A percentile compares a stretch with the other conserved stretches of the same genome.
These are phyloP conservation scores for Nemania abortiva DNA, from an alignment of 2,329 filamentous ascomycete genomes.

Conservation along the genomic window DNA sequence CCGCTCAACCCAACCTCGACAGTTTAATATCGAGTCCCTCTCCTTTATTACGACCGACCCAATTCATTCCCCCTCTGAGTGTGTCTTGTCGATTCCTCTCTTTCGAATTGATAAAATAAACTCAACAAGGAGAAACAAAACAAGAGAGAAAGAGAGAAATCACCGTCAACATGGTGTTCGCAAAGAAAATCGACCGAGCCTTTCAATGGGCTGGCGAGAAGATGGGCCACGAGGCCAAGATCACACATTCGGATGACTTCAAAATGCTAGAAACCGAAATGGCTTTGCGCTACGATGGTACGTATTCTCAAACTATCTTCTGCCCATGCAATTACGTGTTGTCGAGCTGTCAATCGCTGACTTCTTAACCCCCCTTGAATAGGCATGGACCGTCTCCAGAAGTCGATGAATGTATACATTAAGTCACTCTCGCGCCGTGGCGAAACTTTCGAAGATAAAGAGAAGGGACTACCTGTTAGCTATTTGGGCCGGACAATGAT, in stretches of 20 bases:
- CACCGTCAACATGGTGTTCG: slow-evolving; percentile 59
- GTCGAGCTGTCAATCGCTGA: slow-evolving; percentile 18
- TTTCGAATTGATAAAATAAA: slow-evolving; percentile 26
- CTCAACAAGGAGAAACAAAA: slow-evolving; percentile 53
- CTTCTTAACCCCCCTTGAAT: slow-evolving; percentile 17
- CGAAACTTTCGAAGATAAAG: slow-evolving; percentile 83
- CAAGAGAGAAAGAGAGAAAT: neutral
- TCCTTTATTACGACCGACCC: slow-evolving; percentile 10
- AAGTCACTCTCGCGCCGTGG: slow-evolving; percentile 88
- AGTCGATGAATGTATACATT: slow-evolving; percentile 85
- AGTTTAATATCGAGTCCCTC: slow-evolving; percentile 26
- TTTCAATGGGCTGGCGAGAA: slow-evolving; percentile 98
- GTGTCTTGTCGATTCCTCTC: neutral
- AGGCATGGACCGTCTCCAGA: slow-evolving; percentile 93
- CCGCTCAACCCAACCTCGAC: neutral
- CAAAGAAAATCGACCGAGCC: slow-evolving; percentile 93
- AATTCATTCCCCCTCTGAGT: slow-evolving; percentile 5
- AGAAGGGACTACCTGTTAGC: slow-evolving; percentile 84
- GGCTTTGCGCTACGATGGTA: slow-evolving; percentile 88
- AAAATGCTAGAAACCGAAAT: slow-evolving; percentile 91
- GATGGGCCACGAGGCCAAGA: slow-evolving; percentile 93
- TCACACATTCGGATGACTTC: slow-evolving; percentile 89
- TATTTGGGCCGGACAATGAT: slow-evolving; percentile 89
- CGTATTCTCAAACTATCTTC: slow-evolving; percentile 38
- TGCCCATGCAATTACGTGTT: neutral